phyloP scores from a whole-genome alignment of 768 basidiomycete species.

The Neoboletus brunneissimus region DNA sequence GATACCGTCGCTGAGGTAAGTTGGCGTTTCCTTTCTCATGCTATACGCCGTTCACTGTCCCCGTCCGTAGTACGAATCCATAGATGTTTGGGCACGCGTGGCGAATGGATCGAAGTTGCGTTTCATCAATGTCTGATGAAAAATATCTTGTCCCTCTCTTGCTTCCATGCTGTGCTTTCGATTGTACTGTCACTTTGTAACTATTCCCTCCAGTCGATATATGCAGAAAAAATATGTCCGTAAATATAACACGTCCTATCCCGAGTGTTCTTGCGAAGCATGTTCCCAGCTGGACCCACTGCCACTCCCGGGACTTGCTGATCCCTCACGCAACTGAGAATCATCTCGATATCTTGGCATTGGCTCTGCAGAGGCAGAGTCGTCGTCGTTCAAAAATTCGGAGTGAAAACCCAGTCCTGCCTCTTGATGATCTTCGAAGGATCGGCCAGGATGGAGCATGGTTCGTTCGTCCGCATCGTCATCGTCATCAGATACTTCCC shows the following conservation, averaged over 20 bases:
- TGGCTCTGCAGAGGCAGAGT: constrained; percentile 36
- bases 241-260: constrained; percentile 19
- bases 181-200: constrained; percentile 15
- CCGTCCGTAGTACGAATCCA: constrained; percentile 72
- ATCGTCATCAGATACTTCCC: constrained; percentile 82
- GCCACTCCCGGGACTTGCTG: constrained; percentile 37
- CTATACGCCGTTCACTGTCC: constrained; percentile 7
- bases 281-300: constrained; percentile 75
- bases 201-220: constrained; percentile 11
- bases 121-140: constrained; percentile 45
- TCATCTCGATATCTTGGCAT: constrained; percentile 50
- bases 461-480: constrained; percentile 76
- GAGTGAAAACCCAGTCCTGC: constrained; percentile 63
- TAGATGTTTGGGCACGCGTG: constrained; percentile 78
- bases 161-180: constrained; percentile 4
- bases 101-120: constrained; percentile 81
- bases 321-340: constrained; percentile 33
- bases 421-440: constrained; percentile 34
- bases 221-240: constrained; percentile 19
- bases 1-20: constrained; percentile 79
- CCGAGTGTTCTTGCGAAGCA: constrained; percentile 42
- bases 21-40: constrained; percentile 5
- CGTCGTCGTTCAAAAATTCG: constrained; percentile 81
- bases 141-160: neutral
- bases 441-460: constrained; percentile 45